Evolutionary conservation across 805 yeast genomes (phyloP), one percentile per base, ranked within the genome.

Genomic region (Jamesozyma gamospora): DNA sequence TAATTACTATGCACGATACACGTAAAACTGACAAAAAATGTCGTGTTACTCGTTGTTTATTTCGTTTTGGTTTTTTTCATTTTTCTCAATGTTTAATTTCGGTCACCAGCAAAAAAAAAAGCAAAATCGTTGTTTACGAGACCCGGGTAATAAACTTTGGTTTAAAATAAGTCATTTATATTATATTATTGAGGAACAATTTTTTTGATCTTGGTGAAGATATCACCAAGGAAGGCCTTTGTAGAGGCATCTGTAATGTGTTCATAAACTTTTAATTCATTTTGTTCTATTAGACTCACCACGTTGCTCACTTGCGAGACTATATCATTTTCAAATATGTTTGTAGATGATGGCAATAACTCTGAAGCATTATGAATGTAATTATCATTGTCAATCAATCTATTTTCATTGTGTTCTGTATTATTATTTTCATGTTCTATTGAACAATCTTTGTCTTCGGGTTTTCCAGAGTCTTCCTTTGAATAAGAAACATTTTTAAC

Each of bases 201-300:
- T 11, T 43, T 45, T 31, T 43, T 49, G 12, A 49, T 39, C 29
- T 37, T 45, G 29, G 30, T 42, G 37, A 51, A 49, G 11, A 51
- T 51, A 15, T 45, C 48, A 35, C 37, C 39, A 29, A 51, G 24
- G 3, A 42, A 36, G 10, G 45, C 41, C 28, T 41, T 42, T 12
- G 49, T 34, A 4, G 41, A 38, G 7, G 50, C 47, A 28, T 48
- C 49, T 13, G 39, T 36, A 12, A 51, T 36, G 31, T 44, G 45
- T 27, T 45, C 42, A 39, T 45, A 48, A 28, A 50, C 27, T 21
- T 42, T 47, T 15, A 47, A 34, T 40, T 51, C 55, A 24, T 49
- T 48, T 16, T 41, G 38, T 26, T 50, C 50, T 11, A 50, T 44
- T 27, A 48, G 15, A 11, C 34, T 37, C 9, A 48, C 39, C 4